Evolutionary conservation across 169 alveolate genomes (phyloP), one percentile per base, ranked within the genome.

Genomic region (Neospora caninum): DNA sequence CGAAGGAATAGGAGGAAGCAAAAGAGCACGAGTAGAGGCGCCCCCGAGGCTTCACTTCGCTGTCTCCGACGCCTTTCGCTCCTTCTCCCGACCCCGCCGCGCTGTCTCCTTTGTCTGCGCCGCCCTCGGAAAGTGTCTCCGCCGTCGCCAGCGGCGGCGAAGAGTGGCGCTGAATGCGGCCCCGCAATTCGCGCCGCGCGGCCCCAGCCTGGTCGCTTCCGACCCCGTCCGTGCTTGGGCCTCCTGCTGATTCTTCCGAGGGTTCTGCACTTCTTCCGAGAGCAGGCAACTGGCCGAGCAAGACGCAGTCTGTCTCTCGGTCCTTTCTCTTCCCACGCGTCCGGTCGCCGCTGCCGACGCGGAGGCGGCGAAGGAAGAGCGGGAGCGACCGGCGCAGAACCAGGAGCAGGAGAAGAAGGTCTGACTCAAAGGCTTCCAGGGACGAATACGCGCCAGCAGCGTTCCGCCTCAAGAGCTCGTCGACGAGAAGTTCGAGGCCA

Each of bases 381-480:
- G 41, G 84, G 27, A 73, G 43, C 13, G 13, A 13, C 7, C 84
- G 41, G 6, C 45, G 84, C n/a, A 73, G 84, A n/a, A 73, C 43
- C 13, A 38, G 41, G 41, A 73, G 45, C 41, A 73, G 84, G 0
- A 73, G 45, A n/a, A 73, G 45, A 18, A 73, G 49, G n/a, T 73
- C 84, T 20, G 84, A 25, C 84, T 73, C 84, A 7, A 73, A 73
- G 22, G 84, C 84, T 34, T 73, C 84, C 31, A 73, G 49, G 22
- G 49, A 73, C 43, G 43, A 25, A 25, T 73, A 73, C 31, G 41
- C 84, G 29, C 84, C 84, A 16, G 84, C 84, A 38, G 41, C 39
- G 45, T 73, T 73, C 41, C 84, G 84, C 84, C 45, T 42, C 45
- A n/a, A 43, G 45, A 73, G 49, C 84, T 73, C 84, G 27, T 34